A percentile compares a stretch with the other conserved stretches of the same genome.
Evolutionary conservation across 805 yeast species (phyloP).

Genomic region (Metschnikowia colocasiae): DNA sequence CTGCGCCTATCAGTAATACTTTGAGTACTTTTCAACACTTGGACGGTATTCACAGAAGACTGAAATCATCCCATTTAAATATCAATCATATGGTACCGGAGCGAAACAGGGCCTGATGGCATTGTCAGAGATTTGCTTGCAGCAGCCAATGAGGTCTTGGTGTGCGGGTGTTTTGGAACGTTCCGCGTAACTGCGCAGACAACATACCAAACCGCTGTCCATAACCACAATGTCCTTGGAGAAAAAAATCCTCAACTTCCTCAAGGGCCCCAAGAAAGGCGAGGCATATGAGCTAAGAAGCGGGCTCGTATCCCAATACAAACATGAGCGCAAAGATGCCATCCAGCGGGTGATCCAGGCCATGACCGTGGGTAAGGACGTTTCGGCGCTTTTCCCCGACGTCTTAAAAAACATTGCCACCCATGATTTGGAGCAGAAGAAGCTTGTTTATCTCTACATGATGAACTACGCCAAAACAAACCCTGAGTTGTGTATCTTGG

Average conservation of each 20-base stretch:
- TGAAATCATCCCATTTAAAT: no score
- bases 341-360: slow-evolving; percentile 96
- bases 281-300: slow-evolving; percentile 88
- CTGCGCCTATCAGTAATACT: no score
- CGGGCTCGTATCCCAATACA: slow-evolving; percentile 92
- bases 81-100: not conserved
- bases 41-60: no score
- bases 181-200: slow-evolving; percentile 6
- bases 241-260: slow-evolving; percentile 40
- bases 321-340: slow-evolving; percentile 92
- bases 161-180: not conserved
- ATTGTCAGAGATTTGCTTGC: no score
- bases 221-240: slow-evolving; percentile 34
- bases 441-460: slow-evolving; percentile 86
- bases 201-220: not conserved
- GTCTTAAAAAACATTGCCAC: slow-evolving; percentile 95
- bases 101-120: no score
- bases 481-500: slow-evolving; percentile 92
- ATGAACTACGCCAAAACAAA: slow-evolving; percentile 97
- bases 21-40: no score
- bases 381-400: slow-evolving; percentile 90
- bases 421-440: slow-evolving; percentile 93
- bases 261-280: slow-evolving; percentile 49
- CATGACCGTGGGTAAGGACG: slow-evolving; percentile 97
- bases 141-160: not conserved